A percentile compares a stretch with the other conserved stretches of the same genome.
phyloP scores from a whole-genome alignment of 495 filamentous ascomycete genomes.

The Aspergillus ellipticus region DNA sequence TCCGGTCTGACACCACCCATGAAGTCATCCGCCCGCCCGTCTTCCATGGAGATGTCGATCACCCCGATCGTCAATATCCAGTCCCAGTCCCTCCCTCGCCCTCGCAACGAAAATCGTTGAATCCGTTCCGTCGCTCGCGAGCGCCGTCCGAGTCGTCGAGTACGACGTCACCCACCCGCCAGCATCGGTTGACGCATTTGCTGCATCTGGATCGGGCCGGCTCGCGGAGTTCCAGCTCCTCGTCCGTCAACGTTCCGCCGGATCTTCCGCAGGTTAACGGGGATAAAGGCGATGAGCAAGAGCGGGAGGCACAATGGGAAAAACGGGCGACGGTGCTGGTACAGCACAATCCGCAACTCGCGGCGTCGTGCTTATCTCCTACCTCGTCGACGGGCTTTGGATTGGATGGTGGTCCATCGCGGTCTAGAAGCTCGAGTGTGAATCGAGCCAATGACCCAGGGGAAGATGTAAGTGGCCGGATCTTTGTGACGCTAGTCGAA shows the following conservation, averaged over 20 bases:
- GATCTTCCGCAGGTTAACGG: conserved; percentile 71
- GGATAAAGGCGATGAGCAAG: conserved; percentile 46
- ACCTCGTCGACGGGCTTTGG: conserved; percentile 14
- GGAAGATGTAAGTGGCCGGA: conserved; percentile 38
- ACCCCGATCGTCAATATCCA: conserved; percentile 14
- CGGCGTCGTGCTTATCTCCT: conserved; percentile 21
- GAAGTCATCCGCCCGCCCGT: conserved; percentile 69
- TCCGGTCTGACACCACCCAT: conserved; percentile 77
- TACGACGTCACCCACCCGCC: conserved; percentile 20
- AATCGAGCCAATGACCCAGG: conserved; percentile 34
- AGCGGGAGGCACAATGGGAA: conserved; percentile 69
- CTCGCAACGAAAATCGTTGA: conserved; percentile 45
- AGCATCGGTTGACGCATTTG: conserved; percentile 60
- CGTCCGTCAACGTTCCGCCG: conserved; percentile 69
- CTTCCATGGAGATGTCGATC: conserved; percentile 39
- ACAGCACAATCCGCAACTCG: conserved; percentile 52
- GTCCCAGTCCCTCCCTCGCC: conserved; percentile 21
- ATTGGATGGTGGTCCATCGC: conserved; percentile 7
- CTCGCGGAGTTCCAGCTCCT: conserved; percentile 46
- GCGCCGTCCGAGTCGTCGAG: conserved; percentile 36
- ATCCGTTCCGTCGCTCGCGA: conserved; percentile 46
- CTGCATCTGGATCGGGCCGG: conserved; percentile 63
- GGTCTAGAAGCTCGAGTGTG: conserved; percentile 33
- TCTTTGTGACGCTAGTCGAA: not conserved
- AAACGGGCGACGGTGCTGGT: conserved; percentile 83